Conservation (phyloP, 495 filamentous ascomycete species). For the Penicillium bialowiezense region DNA sequence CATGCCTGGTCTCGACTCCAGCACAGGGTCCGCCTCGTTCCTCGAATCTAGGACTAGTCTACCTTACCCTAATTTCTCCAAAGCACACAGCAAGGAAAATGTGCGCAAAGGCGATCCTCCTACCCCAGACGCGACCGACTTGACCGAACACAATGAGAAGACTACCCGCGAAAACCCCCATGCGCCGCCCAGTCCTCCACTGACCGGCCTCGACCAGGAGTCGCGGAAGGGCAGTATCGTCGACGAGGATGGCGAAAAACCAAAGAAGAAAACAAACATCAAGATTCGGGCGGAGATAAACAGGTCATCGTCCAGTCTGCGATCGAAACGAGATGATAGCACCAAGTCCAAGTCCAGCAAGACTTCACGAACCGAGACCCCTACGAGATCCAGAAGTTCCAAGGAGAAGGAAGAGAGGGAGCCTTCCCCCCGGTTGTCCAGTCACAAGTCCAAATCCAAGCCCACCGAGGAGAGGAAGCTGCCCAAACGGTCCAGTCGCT, state of each 20-base stretch:
- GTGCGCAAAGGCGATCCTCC: slow-evolving; percentile 66
- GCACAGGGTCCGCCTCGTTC: slow-evolving; percentile 41
- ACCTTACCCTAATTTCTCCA: slow-evolving; percentile 84
- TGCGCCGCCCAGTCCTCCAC: slow-evolving; percentile 61
- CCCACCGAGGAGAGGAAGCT: slow-evolving; percentile 28
- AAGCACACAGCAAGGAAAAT: slow-evolving; percentile 83
- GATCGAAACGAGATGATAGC: slow-evolving; percentile 36
- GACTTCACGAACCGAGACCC: slow-evolving; percentile 38
- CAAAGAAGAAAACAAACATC: slow-evolving; percentile 35
- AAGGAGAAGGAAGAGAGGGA: slow-evolving; percentile 32
- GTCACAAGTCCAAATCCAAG: slow-evolving; percentile 35
- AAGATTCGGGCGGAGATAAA: slow-evolving; percentile 42
- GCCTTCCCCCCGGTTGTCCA: slow-evolving; percentile 30
- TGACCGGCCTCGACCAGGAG: slow-evolving; percentile 53
- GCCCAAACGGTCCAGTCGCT: slow-evolving; percentile 36
- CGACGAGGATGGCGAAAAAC: slow-evolving; percentile 35
- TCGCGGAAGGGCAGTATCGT: slow-evolving; percentile 43
- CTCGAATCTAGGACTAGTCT: slow-evolving; percentile 57
- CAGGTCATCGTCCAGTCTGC: slow-evolving; percentile 42
- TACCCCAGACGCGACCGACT: slow-evolving; percentile 77
- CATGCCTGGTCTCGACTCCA: slow-evolving; percentile 47
- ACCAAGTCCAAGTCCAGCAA: slow-evolving; percentile 35
- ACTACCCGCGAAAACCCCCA: slow-evolving; percentile 31
- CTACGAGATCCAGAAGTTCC: slow-evolving; percentile 34
- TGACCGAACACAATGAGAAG: slow-evolving; percentile 52